Conservation (phyloP, 2,329 filamentous ascomycete species). For the Neonectria coccinea region DNA sequence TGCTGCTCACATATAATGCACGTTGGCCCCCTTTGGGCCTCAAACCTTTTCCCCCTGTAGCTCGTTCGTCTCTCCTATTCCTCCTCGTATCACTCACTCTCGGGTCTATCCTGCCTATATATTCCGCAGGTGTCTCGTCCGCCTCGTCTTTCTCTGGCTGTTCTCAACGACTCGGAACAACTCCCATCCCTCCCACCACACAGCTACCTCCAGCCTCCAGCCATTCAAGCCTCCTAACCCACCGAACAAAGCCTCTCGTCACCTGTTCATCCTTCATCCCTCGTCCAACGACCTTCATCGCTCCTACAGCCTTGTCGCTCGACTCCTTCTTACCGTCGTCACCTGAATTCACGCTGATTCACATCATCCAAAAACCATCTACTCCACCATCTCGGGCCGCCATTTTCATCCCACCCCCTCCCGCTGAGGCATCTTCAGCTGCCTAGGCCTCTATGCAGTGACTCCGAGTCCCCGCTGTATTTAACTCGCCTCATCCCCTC, state of each 20-base stretch:
- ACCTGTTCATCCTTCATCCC: not conserved
- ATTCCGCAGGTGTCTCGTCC: slow-evolving; percentile 7
- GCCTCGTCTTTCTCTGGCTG: slow-evolving; percentile 18
- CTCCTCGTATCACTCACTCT: slow-evolving; percentile 12
- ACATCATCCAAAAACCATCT: slow-evolving; percentile 17
- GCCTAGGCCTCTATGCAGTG: slow-evolving; percentile 32
- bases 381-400: slow-evolving; percentile 16
- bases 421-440: slow-evolving; percentile 38
- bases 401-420: slow-evolving; percentile 10
- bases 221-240: not conserved
- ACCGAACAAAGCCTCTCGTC: slow-evolving; percentile 9
- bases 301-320: slow-evolving; percentile 19
- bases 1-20: slow-evolving; percentile 28
- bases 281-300: slow-evolving; percentile 17
- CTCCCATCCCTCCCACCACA: slow-evolving; percentile 1
- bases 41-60: slow-evolving; percentile 19
- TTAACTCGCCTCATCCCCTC: slow-evolving; percentile 29
- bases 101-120: slow-evolving; percentile 12
- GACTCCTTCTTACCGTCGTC: slow-evolving; percentile 13
- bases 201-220: not conserved
- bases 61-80: slow-evolving; percentile 10
- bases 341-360: slow-evolving; percentile 32
- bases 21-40: slow-evolving; percentile 24
- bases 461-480: slow-evolving; percentile 32
- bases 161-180: not conserved